Evolutionary conservation across 164 flowering plant genomes (phyloP).

Genomic region (Stephania japonica): DNA sequence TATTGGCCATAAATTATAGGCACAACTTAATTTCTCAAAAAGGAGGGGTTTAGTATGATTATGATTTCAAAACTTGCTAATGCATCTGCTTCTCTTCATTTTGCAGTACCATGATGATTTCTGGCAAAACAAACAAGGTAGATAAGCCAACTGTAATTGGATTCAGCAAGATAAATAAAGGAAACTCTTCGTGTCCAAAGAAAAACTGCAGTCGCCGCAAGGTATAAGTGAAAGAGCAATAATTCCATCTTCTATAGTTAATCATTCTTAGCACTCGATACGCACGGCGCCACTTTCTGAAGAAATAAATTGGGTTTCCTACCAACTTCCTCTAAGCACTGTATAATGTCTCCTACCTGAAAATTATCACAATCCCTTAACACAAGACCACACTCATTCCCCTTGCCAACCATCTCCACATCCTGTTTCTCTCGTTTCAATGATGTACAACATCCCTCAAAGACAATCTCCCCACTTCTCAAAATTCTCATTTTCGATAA

Average conservation of each 20-base stretch:
- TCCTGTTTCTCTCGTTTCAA: conserved; percentile 77
- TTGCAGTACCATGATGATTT: too few relatives aligned
- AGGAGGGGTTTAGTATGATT: too few relatives aligned
- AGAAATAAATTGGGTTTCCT: conserved; percentile 79
- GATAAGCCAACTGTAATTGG: neutral
- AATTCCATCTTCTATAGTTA: too few relatives aligned
- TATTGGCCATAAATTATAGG: too few relatives aligned
- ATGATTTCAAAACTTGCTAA: too few relatives aligned
- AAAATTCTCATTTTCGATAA: conserved; percentile 59
- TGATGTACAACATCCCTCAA: conserved; percentile 69
- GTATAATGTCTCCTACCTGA: conserved; percentile 75
- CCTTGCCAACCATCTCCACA: conserved; percentile 71
- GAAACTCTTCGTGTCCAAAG: too few relatives aligned
- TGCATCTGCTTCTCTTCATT: too few relatives aligned
- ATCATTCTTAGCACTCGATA: conserved; percentile 58
- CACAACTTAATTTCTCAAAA: too few relatives aligned
- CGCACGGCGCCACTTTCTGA: conserved; percentile 85
- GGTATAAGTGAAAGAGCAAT: too few relatives aligned
- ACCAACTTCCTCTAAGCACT: conserved; percentile 68
- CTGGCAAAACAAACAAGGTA: too few relatives aligned
- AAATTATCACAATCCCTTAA: conserved; percentile 55
- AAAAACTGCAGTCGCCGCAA: too few relatives aligned
- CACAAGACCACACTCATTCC: conserved; percentile 86
- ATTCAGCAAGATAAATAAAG: neutral
- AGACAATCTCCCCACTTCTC: conserved; percentile 77